Base-by-base conservation (phyloP, 2,329 filamentous ascomycete genomes). In the Leptographium galeiforme region DNA sequence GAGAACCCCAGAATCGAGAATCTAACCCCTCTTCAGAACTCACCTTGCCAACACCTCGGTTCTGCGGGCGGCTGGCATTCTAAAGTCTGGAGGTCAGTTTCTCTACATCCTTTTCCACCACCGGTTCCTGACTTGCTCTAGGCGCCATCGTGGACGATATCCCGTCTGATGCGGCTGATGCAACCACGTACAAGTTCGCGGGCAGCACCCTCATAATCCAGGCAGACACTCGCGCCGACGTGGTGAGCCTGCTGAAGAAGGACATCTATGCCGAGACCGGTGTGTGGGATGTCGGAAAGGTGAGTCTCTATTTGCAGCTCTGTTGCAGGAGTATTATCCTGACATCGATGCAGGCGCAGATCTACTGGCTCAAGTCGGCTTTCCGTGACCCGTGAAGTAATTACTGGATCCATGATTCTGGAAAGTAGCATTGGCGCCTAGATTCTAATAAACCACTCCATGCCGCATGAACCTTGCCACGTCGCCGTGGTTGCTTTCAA, bases 281-380 rank as follows among this genome's bases (percentile, higher is more conserved):
- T 0, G 89, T 94, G 10, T 95, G 89, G 89, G 87, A 95, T 71
- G 64, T 85, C 55, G 77, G 82, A 39, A 85, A 85, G 61, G 79
- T 79, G 57, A 62, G 65, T 63, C 10, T 13, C 32, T 13, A 18
- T 8, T 12, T 3, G 19, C 19, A 6, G 12, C 1, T 25, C 7
- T 45, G 1, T 32, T n/a, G 2, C 3, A 19, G 30, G 7, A 3
- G 30, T 8, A 2, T n/a, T 19, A 19, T 45, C 30, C 43, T 45
- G 16, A 49, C 47, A 39, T 4, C 3, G 7, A 2, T 11, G 16
- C 18, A 57, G 65, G 61, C 61, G 30, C 64, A 67, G 44, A 64
- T 67, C 51, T 67, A 64, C 61, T 62, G 63, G 11, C 53, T 67
- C 19, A 63, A 66, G 57, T 60, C 61, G 47, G 65, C 65, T 1